phyloP scores from a whole-genome alignment of 768 basidiomycete species.

The Epithele typhae region DNA sequence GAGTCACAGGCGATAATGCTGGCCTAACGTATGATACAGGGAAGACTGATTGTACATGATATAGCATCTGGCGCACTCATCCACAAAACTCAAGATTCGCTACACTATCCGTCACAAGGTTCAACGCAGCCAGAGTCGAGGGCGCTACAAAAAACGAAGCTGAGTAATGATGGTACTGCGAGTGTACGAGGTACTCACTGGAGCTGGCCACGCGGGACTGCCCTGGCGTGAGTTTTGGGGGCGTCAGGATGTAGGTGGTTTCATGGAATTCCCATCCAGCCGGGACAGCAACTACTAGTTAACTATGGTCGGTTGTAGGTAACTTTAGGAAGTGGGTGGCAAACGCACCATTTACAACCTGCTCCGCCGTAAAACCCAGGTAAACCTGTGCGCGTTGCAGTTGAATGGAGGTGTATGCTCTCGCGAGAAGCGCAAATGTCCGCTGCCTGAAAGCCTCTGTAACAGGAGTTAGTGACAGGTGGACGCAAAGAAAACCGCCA shows the following conservation, averaged over 20 bases:
- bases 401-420: conserved; percentile 62
- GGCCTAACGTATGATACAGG: too few species aligned
- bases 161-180: conserved; percentile 10
- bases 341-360: conserved; percentile 29
- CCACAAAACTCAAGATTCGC: conserved; percentile 22
- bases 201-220: not conserved
- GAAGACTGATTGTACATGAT: too few species aligned
- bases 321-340: not conserved
- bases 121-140: conserved; percentile 46
- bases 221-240: conserved; percentile 19
- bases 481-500: not conserved
- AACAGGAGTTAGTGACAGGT: not conserved
- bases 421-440: conserved; percentile 51
- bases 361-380: conserved; percentile 41
- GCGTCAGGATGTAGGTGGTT: conserved; percentile 41
- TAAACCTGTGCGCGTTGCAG: conserved; percentile 51
- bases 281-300: conserved; percentile 37
- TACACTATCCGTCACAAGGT: conserved; percentile 50
- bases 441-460: conserved; percentile 57
- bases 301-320: not conserved
- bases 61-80: too few species aligned
- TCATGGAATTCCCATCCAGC: conserved; percentile 51
- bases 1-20: too few species aligned
- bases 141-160: conserved; percentile 23
- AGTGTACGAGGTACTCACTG: conserved; percentile 3